Conservation (phyloP, 768 basidiomycete genomes). For the Sarcodon sp. region DNA sequence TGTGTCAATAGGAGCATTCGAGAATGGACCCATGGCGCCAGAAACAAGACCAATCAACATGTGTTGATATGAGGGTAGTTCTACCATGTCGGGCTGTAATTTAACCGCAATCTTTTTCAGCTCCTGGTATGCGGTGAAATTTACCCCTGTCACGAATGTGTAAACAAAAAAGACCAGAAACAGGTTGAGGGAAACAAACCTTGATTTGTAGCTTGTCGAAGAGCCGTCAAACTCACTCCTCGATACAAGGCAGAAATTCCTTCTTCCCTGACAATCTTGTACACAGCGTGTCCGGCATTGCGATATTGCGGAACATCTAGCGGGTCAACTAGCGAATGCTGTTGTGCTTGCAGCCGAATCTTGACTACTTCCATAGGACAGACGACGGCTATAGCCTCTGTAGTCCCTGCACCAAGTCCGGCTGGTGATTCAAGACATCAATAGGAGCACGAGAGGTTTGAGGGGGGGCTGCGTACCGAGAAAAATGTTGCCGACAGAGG, state of each 20-base stretch:
- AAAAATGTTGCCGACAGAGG: conserved; percentile 72
- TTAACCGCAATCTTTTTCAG: conserved; percentile 74
- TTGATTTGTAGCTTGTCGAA: conserved; percentile 96
- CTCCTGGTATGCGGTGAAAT: conserved; percentile 97
- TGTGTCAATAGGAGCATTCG: conserved; percentile 91
- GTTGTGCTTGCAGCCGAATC: conserved; percentile 94
- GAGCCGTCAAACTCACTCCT: conserved; percentile 85
- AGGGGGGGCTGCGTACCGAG: conserved; percentile 40
- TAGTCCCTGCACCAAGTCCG: conserved; percentile 89
- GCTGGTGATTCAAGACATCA: conserved; percentile 30
- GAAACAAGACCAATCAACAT: conserved; percentile 92
- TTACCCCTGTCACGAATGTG: conserved; percentile 46
- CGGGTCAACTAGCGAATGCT: conserved; percentile 94
- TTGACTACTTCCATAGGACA: conserved; percentile 99
- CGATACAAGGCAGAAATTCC: conserved; percentile 78
- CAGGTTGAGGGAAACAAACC: conserved; percentile 28
- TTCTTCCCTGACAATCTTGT: conserved; percentile 89
- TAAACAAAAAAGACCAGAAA: not conserved
- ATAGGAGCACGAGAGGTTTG: not conserved
- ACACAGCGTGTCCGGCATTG: conserved; percentile 94
- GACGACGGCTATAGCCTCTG: conserved; percentile 89
- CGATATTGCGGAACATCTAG: conserved; percentile 88
- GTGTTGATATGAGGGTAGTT: conserved; percentile 91
- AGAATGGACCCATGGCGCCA: conserved; percentile 97
- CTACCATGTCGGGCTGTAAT: conserved; percentile 64